Evolutionary conservation across 768 basidiomycete species (phyloP).

Genomic region (Termitomyces sp.): DNA sequence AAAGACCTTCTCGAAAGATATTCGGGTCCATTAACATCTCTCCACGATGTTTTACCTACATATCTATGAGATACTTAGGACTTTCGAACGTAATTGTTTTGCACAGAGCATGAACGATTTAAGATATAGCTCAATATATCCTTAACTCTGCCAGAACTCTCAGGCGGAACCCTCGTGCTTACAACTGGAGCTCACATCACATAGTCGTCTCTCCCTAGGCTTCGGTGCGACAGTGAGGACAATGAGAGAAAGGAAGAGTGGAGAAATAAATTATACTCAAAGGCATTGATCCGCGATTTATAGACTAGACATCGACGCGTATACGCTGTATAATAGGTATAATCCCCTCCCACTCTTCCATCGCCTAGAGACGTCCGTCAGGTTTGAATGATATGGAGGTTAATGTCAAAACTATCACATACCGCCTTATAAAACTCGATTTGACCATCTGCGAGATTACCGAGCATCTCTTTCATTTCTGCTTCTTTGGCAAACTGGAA

Average conservation of each 20-base stretch:
- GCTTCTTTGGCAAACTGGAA: conserved; percentile 89
- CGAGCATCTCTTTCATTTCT: conserved; percentile 96
- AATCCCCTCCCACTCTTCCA: conserved; percentile 97
- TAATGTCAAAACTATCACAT: conserved; percentile 22
- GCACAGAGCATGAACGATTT: too few relatives aligned
- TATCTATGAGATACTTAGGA: conserved; percentile 28
- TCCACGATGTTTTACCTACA: conserved; percentile 49
- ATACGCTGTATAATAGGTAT: conserved; percentile 92
- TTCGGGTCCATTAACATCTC: conserved; percentile 36
- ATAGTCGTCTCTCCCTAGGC: too few relatives aligned
- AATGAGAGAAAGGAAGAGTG: too few relatives aligned
- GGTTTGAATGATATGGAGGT: background rate
- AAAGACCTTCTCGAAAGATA: conserved; percentile 31
- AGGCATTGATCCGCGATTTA: conserved; percentile 12
- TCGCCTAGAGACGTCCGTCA: conserved; percentile 44
- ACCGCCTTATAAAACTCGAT: conserved; percentile 90
- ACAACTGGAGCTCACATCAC: too few relatives aligned
- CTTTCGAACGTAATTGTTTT: too few relatives aligned
- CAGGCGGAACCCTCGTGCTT: too few relatives aligned
- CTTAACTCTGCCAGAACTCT: too few relatives aligned
- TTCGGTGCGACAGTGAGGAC: too few relatives aligned
- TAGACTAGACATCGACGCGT: conserved; percentile 83
- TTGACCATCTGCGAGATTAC: conserved; percentile 86
- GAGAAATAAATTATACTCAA: background rate
- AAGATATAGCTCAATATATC: too few relatives aligned